Conservation (phyloP, 2,329 filamentous ascomycete genomes). For the Penicillium sp. region DNA sequence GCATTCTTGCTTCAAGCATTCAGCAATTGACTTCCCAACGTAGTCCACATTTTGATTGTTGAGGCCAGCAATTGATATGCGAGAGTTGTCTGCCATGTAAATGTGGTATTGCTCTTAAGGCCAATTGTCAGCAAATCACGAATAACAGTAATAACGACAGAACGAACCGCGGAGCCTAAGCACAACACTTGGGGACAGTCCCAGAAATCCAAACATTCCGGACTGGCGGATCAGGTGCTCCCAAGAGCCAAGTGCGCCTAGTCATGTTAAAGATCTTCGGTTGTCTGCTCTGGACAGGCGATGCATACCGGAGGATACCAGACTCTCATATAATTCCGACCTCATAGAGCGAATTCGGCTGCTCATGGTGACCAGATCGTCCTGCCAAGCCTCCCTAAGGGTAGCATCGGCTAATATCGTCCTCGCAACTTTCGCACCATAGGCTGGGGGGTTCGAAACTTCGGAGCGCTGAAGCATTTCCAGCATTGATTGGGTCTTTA, state of each 20-base stretch:
- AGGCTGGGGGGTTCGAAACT: constrained; percentile 88
- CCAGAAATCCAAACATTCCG: constrained; percentile 86
- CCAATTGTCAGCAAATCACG: constrained; percentile 1
- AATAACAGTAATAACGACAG: not conserved
- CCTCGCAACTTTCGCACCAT: constrained; percentile 77
- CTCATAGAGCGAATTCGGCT: constrained; percentile 88
- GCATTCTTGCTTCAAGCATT: constrained; percentile 6
- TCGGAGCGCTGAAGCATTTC: constrained; percentile 63
- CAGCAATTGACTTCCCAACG: constrained; percentile 21
- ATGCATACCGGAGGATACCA: constrained; percentile 32
- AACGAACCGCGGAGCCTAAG: constrained; percentile 25
- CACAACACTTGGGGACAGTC: constrained; percentile 40
- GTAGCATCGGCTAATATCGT: constrained; percentile 66
- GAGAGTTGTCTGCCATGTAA: constrained; percentile 66
- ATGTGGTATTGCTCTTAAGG: constrained; percentile 36
- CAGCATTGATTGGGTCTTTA: constrained; percentile 15
- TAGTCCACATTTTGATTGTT: constrained; percentile 48
- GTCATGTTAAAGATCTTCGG: constrained; percentile 45
- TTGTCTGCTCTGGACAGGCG: not conserved
- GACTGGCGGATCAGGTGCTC: constrained; percentile 66
- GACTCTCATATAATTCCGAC: constrained; percentile 60
- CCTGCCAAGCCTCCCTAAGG: constrained; percentile 79
- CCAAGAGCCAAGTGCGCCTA: constrained; percentile 65
- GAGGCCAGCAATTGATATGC: constrained; percentile 89
- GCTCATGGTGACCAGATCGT: constrained; percentile 80